These are phyloP conservation scores for Yamadazyma diospyri DNA, from an alignment of 1,139 yeast genomes.

Conservation along the genomic window DNA sequence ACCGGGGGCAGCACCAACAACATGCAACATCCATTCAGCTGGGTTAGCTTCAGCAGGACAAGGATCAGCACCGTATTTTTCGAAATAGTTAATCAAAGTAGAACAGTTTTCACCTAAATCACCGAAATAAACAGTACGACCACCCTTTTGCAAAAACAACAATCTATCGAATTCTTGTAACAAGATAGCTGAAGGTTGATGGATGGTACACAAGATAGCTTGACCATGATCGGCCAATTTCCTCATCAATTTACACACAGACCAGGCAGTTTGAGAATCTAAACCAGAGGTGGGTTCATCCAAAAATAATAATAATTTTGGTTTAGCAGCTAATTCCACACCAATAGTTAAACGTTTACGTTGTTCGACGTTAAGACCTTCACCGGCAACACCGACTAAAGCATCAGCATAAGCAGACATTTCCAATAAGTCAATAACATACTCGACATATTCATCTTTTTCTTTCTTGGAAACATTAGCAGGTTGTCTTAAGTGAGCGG, in stretches of 20 bases:
- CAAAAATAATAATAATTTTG: constrained; percentile 71
- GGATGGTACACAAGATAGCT: constrained; percentile 80
- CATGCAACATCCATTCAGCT: constrained; percentile 79
- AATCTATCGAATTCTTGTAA: constrained; percentile 77
- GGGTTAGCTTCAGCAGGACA: constrained; percentile 71
- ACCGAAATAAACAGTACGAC: constrained; percentile 77
- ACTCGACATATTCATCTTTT: constrained; percentile 69
- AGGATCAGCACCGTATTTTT: constrained; percentile 59
- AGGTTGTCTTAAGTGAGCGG: constrained; percentile 76
- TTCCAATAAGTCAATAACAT: constrained; percentile 63
- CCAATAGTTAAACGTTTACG: constrained; percentile 82
- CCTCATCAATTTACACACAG: constrained; percentile 75
- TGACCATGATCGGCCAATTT: constrained; percentile 77
- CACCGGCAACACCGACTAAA: constrained; percentile 80
- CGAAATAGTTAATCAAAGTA: constrained; percentile 64
- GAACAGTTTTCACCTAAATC: constrained; percentile 66
- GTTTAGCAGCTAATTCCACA: constrained; percentile 86
- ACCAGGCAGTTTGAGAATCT: constrained; percentile 92
- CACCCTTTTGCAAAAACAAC: constrained; percentile 70
- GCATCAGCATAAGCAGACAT: constrained; percentile 78
- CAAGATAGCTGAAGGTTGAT: constrained; percentile 77
- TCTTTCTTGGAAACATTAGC: constrained; percentile 48
- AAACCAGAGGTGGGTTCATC: constrained; percentile 95
- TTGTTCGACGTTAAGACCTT: constrained; percentile 76
- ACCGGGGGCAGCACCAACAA: constrained; percentile 78